phyloP scores from a whole-genome alignment of 2,329 filamentous ascomycete species.

The Madurella fahalii region DNA sequence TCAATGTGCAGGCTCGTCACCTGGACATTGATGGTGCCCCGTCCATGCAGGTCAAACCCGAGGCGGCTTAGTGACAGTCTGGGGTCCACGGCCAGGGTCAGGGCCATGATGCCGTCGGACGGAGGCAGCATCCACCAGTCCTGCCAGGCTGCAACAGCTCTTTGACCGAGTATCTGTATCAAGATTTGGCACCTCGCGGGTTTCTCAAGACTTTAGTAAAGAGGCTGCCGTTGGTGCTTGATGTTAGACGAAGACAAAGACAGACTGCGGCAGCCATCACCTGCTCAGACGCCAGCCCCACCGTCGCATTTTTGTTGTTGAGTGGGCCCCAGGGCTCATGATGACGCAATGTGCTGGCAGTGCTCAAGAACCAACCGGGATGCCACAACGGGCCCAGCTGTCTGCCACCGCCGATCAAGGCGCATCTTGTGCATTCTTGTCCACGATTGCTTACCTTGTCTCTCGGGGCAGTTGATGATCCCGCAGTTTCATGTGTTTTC shows the following conservation, averaged over 20 bases:
- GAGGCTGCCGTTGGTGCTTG: too few species aligned
- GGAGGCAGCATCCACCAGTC: too few species aligned
- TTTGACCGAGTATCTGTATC: too few species aligned
- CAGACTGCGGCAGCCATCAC: too few species aligned
- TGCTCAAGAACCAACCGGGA: conserved; percentile 4
- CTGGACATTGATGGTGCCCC: conserved; percentile 20
- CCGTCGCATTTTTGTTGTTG: conserved; percentile 4
- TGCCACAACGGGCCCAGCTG: background rate
- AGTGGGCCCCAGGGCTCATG: background rate
- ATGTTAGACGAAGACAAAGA: too few species aligned
- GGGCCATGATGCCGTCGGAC: too few species aligned
- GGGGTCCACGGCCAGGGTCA: too few species aligned
- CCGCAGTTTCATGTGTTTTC: background rate
- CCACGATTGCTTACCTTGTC: background rate
- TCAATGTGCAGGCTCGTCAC: conserved; percentile 14
- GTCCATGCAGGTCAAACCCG: conserved; percentile 18
- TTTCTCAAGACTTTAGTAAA: too few species aligned
- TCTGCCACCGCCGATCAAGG: background rate
- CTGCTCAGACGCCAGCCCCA: background rate
- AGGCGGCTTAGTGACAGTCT: too few species aligned
- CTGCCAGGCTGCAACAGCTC: too few species aligned
- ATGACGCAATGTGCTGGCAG: conserved; percentile 18
- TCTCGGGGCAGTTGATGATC: background rate
- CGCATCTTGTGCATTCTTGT: background rate
- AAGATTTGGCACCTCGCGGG: too few species aligned